These are phyloP conservation scores for Exobasidium cylindrosporum DNA, from an alignment of 1,284 basidiomycete genomes.

Conservation along the genomic window DNA sequence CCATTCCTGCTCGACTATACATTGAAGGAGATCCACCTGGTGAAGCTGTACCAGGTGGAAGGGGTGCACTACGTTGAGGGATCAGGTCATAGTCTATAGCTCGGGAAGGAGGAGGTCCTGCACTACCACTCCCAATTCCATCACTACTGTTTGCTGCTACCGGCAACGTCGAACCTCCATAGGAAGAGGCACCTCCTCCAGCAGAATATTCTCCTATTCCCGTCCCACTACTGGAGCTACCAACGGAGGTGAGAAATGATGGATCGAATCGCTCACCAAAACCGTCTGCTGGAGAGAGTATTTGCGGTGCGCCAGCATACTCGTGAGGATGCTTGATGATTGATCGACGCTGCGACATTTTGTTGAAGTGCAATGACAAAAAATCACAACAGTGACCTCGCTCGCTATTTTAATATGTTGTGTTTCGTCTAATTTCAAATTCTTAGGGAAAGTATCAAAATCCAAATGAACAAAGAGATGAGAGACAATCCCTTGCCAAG, in stretches of 20 bases:
- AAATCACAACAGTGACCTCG: too few relatives aligned
- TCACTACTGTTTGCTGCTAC: background rate
- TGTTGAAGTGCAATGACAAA: too few relatives aligned
- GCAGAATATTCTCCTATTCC: background rate
- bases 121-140: background rate
- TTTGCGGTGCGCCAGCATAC: constrained; percentile 41
- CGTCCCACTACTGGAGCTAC: background rate
- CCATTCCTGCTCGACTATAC: constrained; percentile 23
- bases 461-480: too few relatives aligned
- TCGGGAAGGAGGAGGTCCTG: background rate
- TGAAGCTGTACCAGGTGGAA: constrained; percentile 5
- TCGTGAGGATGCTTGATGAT: constrained; percentile 47
- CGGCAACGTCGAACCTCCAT: background rate
- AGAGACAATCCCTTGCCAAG: too few relatives aligned
- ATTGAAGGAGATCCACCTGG: background rate
- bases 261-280: constrained; percentile 15
- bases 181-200: background rate
- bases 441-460: too few relatives aligned
- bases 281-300: constrained; percentile 23
- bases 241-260: constrained; percentile 7
- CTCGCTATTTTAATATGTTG: too few relatives aligned
- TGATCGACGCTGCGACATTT: constrained; percentile 26
- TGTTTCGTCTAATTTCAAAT: too few relatives aligned
- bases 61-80: constrained; percentile 44
- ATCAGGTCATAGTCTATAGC: constrained; percentile 22